Percentiles rank a stretch among this genome's conserved stretches.
Evolutionary conservation across 208 protist genomes (phyloP).

Genomic region (Leishmania tropica): DNA sequence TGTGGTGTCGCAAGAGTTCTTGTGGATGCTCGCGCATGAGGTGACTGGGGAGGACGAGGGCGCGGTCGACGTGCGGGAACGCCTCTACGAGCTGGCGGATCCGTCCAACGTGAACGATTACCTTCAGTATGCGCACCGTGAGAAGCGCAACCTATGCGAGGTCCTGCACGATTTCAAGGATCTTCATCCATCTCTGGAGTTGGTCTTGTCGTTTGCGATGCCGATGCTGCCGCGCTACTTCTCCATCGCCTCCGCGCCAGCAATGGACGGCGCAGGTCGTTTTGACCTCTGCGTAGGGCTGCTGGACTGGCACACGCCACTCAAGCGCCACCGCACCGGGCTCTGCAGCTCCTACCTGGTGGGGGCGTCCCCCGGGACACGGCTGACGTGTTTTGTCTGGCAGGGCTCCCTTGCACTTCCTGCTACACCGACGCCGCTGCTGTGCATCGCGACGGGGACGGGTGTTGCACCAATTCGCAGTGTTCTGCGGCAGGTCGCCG

Average conservation of each 20-base stretch:
- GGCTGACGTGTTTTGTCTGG: conserved; percentile 74
- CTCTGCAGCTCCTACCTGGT: conserved; percentile 71
- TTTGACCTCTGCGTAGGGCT: conserved; percentile 71
- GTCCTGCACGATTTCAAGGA: conserved; percentile 82
- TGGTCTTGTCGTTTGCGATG: conserved; percentile 60
- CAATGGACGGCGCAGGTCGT: conserved; percentile 36
- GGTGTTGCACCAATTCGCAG: conserved; percentile 81
- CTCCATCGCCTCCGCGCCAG: conserved; percentile 72
- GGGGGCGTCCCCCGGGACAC: conserved; percentile 31
- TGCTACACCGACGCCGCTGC: conserved; percentile 45
- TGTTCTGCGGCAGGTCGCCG: conserved; percentile 72
- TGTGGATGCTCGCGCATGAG: conserved; percentile 77
- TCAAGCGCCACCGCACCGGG: conserved; percentile 68
- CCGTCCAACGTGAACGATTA: conserved; percentile 65
- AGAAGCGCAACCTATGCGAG: conserved; percentile 90
- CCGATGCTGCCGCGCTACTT: conserved; percentile 82
- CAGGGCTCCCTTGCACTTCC: conserved; percentile 61
- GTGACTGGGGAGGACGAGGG: conserved; percentile 29
- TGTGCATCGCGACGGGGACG: conserved; percentile 81
- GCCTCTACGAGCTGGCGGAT: conserved; percentile 75
- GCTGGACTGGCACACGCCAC: conserved; percentile 78
- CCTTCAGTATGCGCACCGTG: conserved; percentile 77
- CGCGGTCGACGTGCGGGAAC: conserved; percentile 45
- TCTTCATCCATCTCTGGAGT: conserved; percentile 53
- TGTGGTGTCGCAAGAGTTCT: conserved; percentile 66